Evolutionary conservation across 106 monocot species (phyloP).

Genomic region (Platanthera guangdongensis): DNA sequence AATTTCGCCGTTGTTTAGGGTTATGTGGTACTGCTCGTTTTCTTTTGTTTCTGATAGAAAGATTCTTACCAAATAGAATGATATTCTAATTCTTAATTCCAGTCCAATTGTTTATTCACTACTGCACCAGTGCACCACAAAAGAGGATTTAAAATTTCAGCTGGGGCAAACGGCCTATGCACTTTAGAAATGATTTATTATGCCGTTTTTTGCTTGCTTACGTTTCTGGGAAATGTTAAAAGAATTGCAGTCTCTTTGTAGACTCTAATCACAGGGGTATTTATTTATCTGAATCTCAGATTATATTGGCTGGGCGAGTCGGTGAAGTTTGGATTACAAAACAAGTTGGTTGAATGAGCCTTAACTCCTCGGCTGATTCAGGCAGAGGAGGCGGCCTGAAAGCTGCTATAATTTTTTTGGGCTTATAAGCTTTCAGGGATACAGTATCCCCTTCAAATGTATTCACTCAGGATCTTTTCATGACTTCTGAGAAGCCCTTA

Average conservation of each 20-base stretch:
- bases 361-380: not conserved
- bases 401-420: too few species aligned
- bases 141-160: not conserved
- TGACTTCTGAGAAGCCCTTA: constrained; percentile 38
- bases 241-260: not conserved
- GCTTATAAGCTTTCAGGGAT: not conserved
- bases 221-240: not conserved
- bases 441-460: constrained; percentile 16
- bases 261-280: not conserved
- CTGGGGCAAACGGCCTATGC: not conserved
- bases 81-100: not conserved
- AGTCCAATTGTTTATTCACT: not conserved
- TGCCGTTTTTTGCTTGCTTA: not conserved
- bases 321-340: not conserved
- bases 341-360: not conserved
- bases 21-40: not conserved
- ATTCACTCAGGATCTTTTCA: constrained; percentile 25
- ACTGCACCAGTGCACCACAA: too few species aligned
- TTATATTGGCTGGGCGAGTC: not conserved
- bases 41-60: not conserved
- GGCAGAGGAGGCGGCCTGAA: too few species aligned
- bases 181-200: not conserved
- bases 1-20: not conserved
- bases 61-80: not conserved
- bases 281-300: not conserved